A percentile compares a stretch with the other conserved stretches of the same genome.
These are phyloP conservation scores for Anthracocystis walkeri DNA, from an alignment of 1,284 basidiomycete genomes.

Conservation along the genomic window DNA sequence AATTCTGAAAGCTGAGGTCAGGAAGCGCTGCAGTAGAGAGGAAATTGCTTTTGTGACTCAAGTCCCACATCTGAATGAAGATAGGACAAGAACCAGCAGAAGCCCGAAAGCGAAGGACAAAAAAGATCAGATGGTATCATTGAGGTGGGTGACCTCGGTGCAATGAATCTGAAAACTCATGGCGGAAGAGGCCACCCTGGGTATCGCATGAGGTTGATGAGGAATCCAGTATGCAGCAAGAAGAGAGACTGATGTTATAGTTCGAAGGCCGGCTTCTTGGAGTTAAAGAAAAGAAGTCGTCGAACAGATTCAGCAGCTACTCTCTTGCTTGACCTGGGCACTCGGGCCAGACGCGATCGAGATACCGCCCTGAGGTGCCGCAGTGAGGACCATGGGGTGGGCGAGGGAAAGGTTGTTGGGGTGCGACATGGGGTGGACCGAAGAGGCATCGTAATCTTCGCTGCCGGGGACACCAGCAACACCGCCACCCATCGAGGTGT, in stretches of 20 bases:
- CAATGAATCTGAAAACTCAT: neutral
- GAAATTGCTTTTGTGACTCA: neutral
- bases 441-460: conserved; percentile 34
- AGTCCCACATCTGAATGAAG: neutral
- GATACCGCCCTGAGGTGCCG: conserved; percentile 37
- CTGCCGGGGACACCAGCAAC: conserved; percentile 15
- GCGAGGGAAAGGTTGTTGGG: conserved; percentile 19
- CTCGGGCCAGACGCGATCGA: conserved; percentile 37
- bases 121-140: conserved; percentile 41
- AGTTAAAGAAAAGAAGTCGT: neutral
- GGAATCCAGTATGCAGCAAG: conserved; percentile 34
- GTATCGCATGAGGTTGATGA: conserved; percentile 40
- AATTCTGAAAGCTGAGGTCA: conserved; percentile 16
- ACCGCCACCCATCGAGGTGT: conserved; percentile 43
- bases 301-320: conserved; percentile 6
- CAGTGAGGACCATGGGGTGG: conserved; percentile 46
- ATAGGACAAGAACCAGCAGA: neutral
- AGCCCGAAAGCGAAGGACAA: conserved; percentile 22
- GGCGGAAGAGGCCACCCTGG: conserved; percentile 10
- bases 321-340: conserved; percentile 46
- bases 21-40: conserved; percentile 10
- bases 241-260: conserved; percentile 13
- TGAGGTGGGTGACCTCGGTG: conserved; percentile 9
- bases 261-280: conserved; percentile 13
- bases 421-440: conserved; percentile 42